A percentile compares a stretch with the other conserved stretches of the same genome.
Evolutionary conservation across 2,329 filamentous ascomycete genomes (phyloP).

Genomic region (Neurospora crassa): DNA sequence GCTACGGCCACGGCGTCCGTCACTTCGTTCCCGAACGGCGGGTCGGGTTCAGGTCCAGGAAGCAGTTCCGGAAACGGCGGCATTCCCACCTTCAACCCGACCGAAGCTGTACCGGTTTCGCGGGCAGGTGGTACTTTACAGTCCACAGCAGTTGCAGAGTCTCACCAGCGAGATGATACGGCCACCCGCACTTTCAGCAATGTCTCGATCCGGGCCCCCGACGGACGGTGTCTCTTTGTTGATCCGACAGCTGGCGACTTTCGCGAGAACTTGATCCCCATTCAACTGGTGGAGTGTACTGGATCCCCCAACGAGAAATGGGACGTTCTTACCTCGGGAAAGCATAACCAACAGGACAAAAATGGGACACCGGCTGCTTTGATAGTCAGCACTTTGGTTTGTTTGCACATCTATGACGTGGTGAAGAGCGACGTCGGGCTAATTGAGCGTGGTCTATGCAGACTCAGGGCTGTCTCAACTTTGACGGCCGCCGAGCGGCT

Average conservation of each 20-base stretch:
- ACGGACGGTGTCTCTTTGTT: constrained; percentile 41
- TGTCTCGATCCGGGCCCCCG: constrained; percentile 35
- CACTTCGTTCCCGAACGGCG: constrained; percentile 3
- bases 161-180: constrained; percentile 35
- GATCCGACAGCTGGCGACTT: constrained; percentile 44
- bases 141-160: constrained; percentile 39
- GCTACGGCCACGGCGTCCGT: background rate
- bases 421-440: background rate
- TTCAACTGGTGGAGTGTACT: constrained; percentile 34
- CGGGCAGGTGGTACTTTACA: constrained; percentile 39
- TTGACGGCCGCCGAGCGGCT: constrained; percentile 32
- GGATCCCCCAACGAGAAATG: constrained; percentile 38
- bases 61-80: constrained; percentile 6
- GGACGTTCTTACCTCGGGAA: constrained; percentile 39
- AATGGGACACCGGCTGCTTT: constrained; percentile 24
- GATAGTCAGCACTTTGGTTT: constrained; percentile 38
- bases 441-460: background rate
- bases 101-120: constrained; percentile 36
- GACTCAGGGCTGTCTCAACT: constrained; percentile 39
- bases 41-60: background rate
- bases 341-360: constrained; percentile 35
- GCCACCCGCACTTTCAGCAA: constrained; percentile 36
- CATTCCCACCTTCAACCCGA: constrained; percentile 29
- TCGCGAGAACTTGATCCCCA: constrained; percentile 42
- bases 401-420: constrained; percentile 2